Evolutionary conservation across 257 asterid genomes (phyloP), one percentile per base, ranked within the genome.

Genomic region (Jacaranda mimosifolia): DNA sequence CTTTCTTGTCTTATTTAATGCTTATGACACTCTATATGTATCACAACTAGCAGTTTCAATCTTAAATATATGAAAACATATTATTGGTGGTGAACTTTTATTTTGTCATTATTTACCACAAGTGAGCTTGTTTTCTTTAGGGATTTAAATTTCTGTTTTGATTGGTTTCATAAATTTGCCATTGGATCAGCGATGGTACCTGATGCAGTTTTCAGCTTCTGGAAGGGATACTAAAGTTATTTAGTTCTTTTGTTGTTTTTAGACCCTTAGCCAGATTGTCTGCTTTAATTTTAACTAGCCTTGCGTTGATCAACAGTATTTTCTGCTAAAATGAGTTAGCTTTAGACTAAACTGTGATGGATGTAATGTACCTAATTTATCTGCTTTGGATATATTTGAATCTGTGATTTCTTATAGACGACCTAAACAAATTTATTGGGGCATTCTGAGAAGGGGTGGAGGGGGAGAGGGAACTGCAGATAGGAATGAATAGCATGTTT

Each of bases 241-340:
- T 5, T 53, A 21, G 69, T 64, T 53, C 11, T 68, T 74, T 68
- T 26, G 59, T 49, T 10, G 11, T 9, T 79, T 73, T 73, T 56
- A 45, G n/a, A 46, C 42, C 64, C 6, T 49, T 35, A 38, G 15
- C 36, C 40, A n/a, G 70, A 48, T 13, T 39, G 5, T 62, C 21
- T 69, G 11, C 43, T 32, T 21, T 45, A 18, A 65, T 12, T 12
- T 57, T 49, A 5, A 17, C 72, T 13, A 43, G 53, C 15, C 21
- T n/a, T 52, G 57, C 35, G 65, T 38, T 35, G 14, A 40, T 12
- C 59, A 26, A 26, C 11, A n/a, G 74, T 66, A 36, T 51, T 21
- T 62, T 62, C 11, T 51, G 14, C 32, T 19, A 62, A 11, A 4
- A 9, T 72, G n/a, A 36, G 53, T 63, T 59, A 46, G 32, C 60